These are phyloP conservation scores for Alternaria panax DNA, from an alignment of 2,329 filamentous ascomycete species.

Conservation along the genomic window DNA sequence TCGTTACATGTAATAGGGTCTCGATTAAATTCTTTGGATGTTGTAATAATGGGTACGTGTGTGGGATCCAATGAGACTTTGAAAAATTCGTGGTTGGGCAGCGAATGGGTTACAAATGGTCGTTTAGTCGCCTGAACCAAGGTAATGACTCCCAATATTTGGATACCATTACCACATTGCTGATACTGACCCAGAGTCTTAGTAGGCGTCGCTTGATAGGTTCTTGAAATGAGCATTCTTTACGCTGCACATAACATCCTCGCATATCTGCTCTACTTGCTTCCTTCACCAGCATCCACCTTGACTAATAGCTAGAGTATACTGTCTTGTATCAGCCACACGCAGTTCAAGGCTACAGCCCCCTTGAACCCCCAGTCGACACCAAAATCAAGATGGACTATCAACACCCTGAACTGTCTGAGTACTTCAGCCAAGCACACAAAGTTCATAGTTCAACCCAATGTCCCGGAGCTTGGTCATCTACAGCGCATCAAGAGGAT, in stretches of 20 bases:
- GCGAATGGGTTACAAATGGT: background rate
- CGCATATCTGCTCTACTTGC: background rate
- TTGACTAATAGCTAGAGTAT: background rate
- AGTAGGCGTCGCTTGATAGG: background rate
- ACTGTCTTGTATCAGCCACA: background rate
- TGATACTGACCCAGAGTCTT: background rate
- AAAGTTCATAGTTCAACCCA: background rate
- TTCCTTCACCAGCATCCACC: background rate
- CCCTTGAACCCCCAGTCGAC: background rate
- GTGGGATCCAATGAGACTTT: background rate
- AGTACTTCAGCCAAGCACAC: background rate
- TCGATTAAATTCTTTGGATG: background rate
- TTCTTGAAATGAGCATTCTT: background rate
- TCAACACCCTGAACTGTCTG: background rate
- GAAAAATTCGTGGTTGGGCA: background rate
- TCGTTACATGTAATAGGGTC: background rate
- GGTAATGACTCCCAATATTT: background rate
- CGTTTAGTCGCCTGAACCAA: background rate
- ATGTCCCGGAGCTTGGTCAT: background rate
- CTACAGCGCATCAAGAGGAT: background rate
- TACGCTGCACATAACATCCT: background rate
- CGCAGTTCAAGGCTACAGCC: background rate
- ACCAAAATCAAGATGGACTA: background rate
- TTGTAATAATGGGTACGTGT: background rate
- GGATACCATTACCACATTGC: background rate